Percentiles rank a stretch among this genome's conserved stretches.
These are phyloP conservation scores for Rutidosis leptorrhynchoides DNA, from an alignment of 129 eudicot species.

Conservation along the genomic window DNA sequence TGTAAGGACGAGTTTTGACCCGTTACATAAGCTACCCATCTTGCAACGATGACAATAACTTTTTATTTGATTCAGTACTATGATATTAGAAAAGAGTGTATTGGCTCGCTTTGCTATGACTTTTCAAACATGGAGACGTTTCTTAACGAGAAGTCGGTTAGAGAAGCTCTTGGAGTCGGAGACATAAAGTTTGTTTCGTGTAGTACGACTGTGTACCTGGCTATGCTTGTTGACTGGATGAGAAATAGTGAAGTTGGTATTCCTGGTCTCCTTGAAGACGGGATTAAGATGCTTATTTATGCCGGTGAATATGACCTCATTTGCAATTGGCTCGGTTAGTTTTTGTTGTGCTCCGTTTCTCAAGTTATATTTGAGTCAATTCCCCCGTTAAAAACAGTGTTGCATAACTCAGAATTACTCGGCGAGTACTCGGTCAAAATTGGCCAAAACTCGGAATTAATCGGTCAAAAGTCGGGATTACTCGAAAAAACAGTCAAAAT, in stretches of 20 bases:
- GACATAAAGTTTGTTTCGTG: constrained; percentile 69
- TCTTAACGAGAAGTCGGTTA: constrained; percentile 44
- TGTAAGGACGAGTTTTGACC: constrained; percentile 34
- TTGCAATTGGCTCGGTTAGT: constrained; percentile 83
- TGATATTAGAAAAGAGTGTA: constrained; percentile 61
- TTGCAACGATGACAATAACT: background rate
- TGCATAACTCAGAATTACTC: too few species aligned
- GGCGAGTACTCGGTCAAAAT: too few species aligned
- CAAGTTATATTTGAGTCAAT: background rate
- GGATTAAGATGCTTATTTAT: constrained; percentile 54
- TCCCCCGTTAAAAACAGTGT: too few species aligned
- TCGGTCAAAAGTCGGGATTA: too few species aligned
- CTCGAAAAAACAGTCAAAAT: too few species aligned
- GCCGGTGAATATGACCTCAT: constrained; percentile 80
- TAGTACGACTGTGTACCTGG: constrained; percentile 55
- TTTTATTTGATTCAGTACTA: constrained; percentile 49
- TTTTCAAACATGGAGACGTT: constrained; percentile 67
- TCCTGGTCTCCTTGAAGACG: constrained; percentile 69
- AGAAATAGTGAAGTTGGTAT: constrained; percentile 67
- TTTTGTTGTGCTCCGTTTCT: background rate
- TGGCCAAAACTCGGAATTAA: too few species aligned
- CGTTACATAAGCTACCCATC: background rate
- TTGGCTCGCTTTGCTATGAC: constrained; percentile 65
- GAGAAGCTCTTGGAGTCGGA: constrained; percentile 65
- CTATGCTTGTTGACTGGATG: constrained; percentile 72